Conservation (phyloP, 352 stramenopile genomes). For the Lagenidium sp. region DNA sequence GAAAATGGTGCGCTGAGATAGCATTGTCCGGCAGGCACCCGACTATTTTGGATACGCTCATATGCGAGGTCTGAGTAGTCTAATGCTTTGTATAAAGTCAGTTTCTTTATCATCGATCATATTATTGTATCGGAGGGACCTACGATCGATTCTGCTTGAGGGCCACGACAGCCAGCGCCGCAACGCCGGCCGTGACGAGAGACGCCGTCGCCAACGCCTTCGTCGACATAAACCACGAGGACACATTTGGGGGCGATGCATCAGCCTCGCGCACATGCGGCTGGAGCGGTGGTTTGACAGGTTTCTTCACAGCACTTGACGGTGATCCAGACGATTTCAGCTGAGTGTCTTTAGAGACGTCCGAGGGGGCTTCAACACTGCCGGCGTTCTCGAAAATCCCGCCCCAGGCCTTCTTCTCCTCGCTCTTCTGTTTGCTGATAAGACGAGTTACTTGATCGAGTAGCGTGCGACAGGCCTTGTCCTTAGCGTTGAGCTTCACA, state of each 20-base stretch:
- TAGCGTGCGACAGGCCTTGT: constrained; percentile 72
- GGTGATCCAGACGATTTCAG: too few species aligned
- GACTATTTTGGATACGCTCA: too few species aligned
- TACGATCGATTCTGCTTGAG: constrained; percentile 48
- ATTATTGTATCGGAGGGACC: constrained; percentile 1
- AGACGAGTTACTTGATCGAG: constrained; percentile 65
- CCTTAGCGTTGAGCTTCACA: constrained; percentile 69
- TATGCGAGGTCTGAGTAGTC: too few species aligned
- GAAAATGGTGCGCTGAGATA: too few species aligned
- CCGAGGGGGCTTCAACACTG: constrained; percentile 18
- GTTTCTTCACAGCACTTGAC: too few species aligned
- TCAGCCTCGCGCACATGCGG: too few species aligned
- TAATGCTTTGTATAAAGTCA: too few species aligned
- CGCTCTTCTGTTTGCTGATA: constrained; percentile 61
- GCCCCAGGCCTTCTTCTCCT: constrained; percentile 76
- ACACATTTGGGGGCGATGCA: constrained; percentile 3
- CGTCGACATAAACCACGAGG: constrained; percentile 59
- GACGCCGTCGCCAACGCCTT: constrained; percentile 49
- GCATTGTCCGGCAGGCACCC: too few species aligned
- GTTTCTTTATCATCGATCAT: too few species aligned
- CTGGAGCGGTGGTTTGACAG: too few species aligned
- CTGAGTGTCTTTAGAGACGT: constrained; percentile 39
- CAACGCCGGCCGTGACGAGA: constrained; percentile 59
- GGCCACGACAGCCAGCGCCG: constrained; percentile 43
- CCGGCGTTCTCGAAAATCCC: constrained; percentile 56